Conservation (phyloP, 1,139 yeast genomes). For the Suhomyces bribrorum region DNA sequence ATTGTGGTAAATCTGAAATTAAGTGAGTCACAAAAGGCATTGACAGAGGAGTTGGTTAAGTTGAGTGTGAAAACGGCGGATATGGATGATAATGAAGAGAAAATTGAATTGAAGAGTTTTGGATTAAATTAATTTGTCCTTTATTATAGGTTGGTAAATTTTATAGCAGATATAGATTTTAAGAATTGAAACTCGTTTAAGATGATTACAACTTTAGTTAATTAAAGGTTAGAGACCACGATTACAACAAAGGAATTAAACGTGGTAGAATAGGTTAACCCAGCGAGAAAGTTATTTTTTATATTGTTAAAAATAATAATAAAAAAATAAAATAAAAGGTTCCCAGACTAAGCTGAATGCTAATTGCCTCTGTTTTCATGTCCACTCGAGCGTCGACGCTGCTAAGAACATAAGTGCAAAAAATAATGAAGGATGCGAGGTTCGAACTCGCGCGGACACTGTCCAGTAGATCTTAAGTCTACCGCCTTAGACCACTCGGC, state of each 20-base stretch:
- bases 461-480: conserved; percentile 54
- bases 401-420: conserved; percentile 20
- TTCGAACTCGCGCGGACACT: conserved; percentile 83
- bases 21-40: conserved; percentile 36
- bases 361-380: no score
- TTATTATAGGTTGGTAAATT: no score
- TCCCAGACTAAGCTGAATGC: no score
- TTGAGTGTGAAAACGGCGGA: conserved; percentile 1
- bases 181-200: no score
- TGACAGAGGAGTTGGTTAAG: conserved; percentile 46
- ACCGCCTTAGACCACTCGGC: conserved; percentile 58
- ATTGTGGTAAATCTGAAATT: conserved; percentile 42
- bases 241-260: no score
- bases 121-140: neutral
- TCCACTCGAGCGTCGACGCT: no score
- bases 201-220: no score
- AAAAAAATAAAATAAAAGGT: no score
- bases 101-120: conserved; percentile 37
- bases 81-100: conserved; percentile 11
- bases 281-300: no score
- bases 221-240: neutral
- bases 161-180: no score
- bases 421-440: conserved; percentile 76
- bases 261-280: no score
- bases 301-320: no score